Evolutionary conservation across 208 protist genomes (phyloP), one percentile per base, ranked within the genome.

Genomic region (Acanthamoeba sp.): DNA sequence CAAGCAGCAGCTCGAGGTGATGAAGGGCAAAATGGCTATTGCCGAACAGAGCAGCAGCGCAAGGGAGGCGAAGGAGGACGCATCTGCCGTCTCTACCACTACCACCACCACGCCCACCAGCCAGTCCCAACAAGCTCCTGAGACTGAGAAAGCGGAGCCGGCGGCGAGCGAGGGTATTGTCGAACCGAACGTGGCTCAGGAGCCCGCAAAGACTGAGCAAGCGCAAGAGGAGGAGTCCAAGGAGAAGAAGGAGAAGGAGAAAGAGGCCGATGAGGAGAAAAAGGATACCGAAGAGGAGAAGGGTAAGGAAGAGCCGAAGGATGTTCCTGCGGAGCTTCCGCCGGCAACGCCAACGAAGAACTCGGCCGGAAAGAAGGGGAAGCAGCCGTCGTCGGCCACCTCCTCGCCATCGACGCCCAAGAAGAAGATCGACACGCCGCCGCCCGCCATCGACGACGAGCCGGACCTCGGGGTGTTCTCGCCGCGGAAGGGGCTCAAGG

Each of bases 381-480:
- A 89, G 42, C n/a, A 55, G n/a, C 45, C 45, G 29, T 55, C 78
- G 24, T 6, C 48, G 27, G 24, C 14, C 18, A 64, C 27, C 6
- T 38, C 52, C 45, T 89, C 80, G 20, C 42, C 42, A 5, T 29
- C 42, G 45, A 55, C 29, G 45, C 40, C 73, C 73, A 38, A n/a
- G 22, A 84, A 84, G 73, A 10, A 32, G 12, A 24, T 6, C 22
- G 69, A 16, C 69, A 32, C 10, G 14, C 34, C 16, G 34, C 42
- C 42, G 73, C 22, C 42, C 12, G 5, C 27, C 36, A 16, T 3
- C 1, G 32, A 10, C 42, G 80, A 64, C 29, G 52, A 66, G 36
- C 52, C 80, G 5, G 80, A 64, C 27, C 48, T 66, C 22, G 73
- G 42, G 36, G 42, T 55, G 24, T 80, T 80, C 71, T 80, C 71